phyloP scores from a whole-genome alignment of 2,329 filamentous ascomycete species.

The Phaeophleospora eucalypticola region DNA sequence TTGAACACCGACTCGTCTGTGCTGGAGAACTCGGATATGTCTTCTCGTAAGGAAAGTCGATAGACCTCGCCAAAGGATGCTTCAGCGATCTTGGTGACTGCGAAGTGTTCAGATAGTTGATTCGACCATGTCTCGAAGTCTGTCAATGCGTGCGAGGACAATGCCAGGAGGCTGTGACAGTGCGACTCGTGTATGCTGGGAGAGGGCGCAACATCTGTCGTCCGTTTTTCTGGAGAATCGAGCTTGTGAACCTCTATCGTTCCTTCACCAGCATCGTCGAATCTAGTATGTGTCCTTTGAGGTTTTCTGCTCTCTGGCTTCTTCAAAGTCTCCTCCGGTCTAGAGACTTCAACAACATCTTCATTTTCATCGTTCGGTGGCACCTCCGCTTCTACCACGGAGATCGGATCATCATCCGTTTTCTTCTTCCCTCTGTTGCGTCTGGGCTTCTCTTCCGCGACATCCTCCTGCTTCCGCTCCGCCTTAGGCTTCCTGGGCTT shows the following conservation, averaged over 20 bases:
- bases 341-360: neutral
- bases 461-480: neutral
- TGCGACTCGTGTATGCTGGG: constrained; percentile 24
- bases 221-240: too few relatives aligned
- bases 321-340: neutral
- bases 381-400: neutral
- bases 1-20: constrained; percentile 47
- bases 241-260: neutral
- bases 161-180: constrained; percentile 25
- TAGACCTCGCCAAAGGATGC: constrained; percentile 65
- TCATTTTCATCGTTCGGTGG: too few relatives aligned
- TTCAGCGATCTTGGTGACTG: constrained; percentile 60
- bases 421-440: neutral
- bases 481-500: constrained; percentile 7
- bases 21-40: constrained; percentile 25
- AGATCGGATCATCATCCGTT: neutral
- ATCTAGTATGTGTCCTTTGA: neutral
- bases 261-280: neutral
- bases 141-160: constrained; percentile 32
- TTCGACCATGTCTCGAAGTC: constrained; percentile 41
- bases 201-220: neutral
- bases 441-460: neutral
- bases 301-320: neutral
- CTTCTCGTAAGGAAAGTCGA: constrained; percentile 44
- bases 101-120: constrained; percentile 41